Conservation (phyloP, 2,329 filamentous ascomycete genomes). For the Ilyonectria mors-panacis region DNA sequence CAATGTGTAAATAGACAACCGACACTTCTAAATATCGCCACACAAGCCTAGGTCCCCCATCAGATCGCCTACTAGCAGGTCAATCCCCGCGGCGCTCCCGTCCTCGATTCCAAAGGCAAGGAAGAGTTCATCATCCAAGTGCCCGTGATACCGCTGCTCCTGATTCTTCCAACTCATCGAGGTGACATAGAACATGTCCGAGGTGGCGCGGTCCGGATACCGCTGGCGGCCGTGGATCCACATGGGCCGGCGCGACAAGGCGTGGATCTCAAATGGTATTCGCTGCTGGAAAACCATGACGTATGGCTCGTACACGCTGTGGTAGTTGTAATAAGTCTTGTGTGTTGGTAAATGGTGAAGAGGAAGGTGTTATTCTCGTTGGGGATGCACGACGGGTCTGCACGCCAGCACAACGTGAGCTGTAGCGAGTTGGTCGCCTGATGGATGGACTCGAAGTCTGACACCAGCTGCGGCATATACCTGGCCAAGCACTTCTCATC, state of each 20-base stretch:
- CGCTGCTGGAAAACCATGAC: conserved; percentile 64
- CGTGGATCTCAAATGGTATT: conserved; percentile 66
- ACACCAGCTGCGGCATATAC: conserved; percentile 59
- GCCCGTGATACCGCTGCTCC: conserved; percentile 67
- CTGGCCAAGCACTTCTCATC: conserved; percentile 64
- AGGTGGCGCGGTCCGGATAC: conserved; percentile 51
- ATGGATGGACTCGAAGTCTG: conserved; percentile 64
- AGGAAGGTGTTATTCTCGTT: conserved; percentile 67
- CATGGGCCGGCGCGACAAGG: conserved; percentile 64
- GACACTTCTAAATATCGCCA: not conserved
- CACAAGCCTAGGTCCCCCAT: conserved; percentile 55
- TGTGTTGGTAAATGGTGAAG: conserved; percentile 69
- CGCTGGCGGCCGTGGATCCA: conserved; percentile 68
- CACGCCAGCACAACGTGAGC: conserved; percentile 67
- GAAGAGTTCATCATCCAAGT: conserved; percentile 69
- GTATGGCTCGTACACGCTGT: conserved; percentile 70
- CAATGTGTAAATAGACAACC: no score
- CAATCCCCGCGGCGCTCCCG: conserved; percentile 62
- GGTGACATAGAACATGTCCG: conserved; percentile 72
- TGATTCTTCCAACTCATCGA: conserved; percentile 68
- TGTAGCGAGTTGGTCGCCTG: conserved; percentile 73
- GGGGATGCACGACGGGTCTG: conserved; percentile 60
- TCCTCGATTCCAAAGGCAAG: conserved; percentile 72
- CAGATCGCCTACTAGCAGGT: conserved; percentile 65
- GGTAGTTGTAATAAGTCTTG: conserved; percentile 64